Base-by-base conservation (phyloP, 2,329 filamentous ascomycete genomes). In the Monosporascus sp. region DNA sequence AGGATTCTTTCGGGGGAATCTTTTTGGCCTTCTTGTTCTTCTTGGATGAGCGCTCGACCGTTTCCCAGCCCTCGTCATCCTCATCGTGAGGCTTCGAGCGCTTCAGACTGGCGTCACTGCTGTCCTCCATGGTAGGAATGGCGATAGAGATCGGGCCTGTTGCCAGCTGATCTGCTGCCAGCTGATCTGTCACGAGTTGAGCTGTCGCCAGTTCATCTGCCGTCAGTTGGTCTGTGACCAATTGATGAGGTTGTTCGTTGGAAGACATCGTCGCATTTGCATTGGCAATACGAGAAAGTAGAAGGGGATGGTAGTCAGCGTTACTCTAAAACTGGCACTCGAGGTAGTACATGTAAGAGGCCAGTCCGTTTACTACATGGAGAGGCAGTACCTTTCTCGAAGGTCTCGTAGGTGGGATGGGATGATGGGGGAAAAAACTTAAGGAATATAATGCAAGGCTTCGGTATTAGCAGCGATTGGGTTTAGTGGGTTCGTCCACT, bases 11-110 rank as follows among this genome's bases (percentile, higher is more conserved):
- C 45, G 77, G 78, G 2, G 83, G 83, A 2, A 81, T 67, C 70
- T 85, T 87, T 68, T 86, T 86, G 7, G 73, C 66, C 64, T 83
- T 85, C 70, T 85, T 85, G 38, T 69, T 44, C 49, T 65, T 67
- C 43, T 66, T 67, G 36, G 53, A 72, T 18, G 77, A 72, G 22
- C 76, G 76, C 20, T 77, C 75, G 55, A 84, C 77, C 18, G 76
- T 78, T 63, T 82, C 74, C 82, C 82, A 85, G 45, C 74, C 78
- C 50, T 61, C 63, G 7, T 66, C 64, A 35, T 70, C 67, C 18
- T 68, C 70, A 18, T 79, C 77, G 61, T 80, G 74, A 22, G 77
- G 73, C 50, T 70, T 75, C 3, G 75, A 56, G 45, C 79, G 76
- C 68, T 82, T 82, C 37, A 78, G 69, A 57, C 74, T 77, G 53